These are phyloP conservation scores for Filobasidium wieringae DNA, from an alignment of 768 basidiomycete species.

Conservation along the genomic window DNA sequence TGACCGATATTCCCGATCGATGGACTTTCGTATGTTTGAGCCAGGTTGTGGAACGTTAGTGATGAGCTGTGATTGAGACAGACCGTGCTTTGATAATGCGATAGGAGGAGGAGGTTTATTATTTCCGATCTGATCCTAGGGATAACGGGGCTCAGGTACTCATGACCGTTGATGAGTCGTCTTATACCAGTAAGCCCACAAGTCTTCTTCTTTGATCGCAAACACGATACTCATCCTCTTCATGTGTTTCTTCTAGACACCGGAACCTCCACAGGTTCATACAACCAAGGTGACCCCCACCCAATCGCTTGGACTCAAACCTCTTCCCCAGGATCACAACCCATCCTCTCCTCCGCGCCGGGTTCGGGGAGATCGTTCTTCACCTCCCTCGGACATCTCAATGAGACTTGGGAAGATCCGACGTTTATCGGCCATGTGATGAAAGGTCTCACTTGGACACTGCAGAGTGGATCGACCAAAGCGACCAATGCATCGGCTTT, in stretches of 20 bases:
- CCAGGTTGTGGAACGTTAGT: not conserved
- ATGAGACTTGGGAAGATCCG: constrained; percentile 56
- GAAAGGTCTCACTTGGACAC: constrained; percentile 61
- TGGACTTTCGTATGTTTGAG: constrained; percentile 34
- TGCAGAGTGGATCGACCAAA: constrained; percentile 58
- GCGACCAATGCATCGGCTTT: constrained; percentile 52
- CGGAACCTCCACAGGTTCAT: constrained; percentile 42
- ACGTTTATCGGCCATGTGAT: constrained; percentile 61
- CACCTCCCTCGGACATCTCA: constrained; percentile 66
- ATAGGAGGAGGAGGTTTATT: constrained; percentile 45
- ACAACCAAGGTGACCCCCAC: constrained; percentile 61
- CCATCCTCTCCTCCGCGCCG: constrained; percentile 30
- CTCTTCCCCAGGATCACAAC: constrained; percentile 54
- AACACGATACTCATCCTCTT: constrained; percentile 13
- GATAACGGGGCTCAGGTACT: constrained; percentile 52
- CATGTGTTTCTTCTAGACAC: constrained; percentile 40
- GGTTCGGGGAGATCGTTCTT: constrained; percentile 67
- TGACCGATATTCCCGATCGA: constrained; percentile 41
- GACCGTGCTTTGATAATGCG: too few species aligned
- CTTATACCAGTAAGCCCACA: constrained; percentile 46
- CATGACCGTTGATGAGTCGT: constrained; percentile 55
- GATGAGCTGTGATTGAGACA: not conserved
- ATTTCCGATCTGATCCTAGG: constrained; percentile 62
- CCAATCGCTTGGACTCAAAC: constrained; percentile 80
- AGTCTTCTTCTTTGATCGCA: not conserved